A percentile compares a stretch with the other conserved stretches of the same genome.
These are phyloP conservation scores for Sporothrix luriei DNA, from an alignment of 2,329 filamentous ascomycete species.

Conservation along the genomic window DNA sequence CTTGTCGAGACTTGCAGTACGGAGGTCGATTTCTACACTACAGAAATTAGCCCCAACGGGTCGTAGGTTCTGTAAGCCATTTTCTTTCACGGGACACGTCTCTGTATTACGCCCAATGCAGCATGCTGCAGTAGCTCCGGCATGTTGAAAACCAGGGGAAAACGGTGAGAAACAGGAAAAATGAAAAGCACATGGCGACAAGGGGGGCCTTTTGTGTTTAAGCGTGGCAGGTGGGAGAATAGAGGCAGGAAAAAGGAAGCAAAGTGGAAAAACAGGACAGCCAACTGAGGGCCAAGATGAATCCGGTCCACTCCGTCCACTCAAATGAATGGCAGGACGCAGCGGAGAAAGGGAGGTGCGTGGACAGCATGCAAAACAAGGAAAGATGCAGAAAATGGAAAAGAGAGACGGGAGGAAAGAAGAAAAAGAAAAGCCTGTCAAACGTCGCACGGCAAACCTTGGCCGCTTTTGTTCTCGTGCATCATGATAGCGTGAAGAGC, in stretches of 20 bases:
- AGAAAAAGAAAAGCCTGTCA: constrained; percentile 3
- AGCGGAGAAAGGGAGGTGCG: background rate
- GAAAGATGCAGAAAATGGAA: background rate
- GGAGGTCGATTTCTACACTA: background rate
- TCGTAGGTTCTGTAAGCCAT: background rate
- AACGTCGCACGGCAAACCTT: background rate
- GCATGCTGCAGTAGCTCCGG: constrained; percentile 19
- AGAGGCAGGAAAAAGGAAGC: background rate
- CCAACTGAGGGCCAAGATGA: background rate
- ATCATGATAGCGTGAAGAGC: background rate
- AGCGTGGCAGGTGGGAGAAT: constrained; percentile 4
- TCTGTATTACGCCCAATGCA: constrained; percentile 6
- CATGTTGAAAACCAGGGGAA: background rate
- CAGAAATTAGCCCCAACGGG: background rate
- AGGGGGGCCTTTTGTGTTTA: background rate
- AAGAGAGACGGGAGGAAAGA: background rate
- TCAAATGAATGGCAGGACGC: background rate
- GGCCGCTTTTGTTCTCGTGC: constrained; percentile 16
- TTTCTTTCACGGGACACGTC: background rate
- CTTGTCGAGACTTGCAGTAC: too few relatives aligned
- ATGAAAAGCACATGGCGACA: background rate
- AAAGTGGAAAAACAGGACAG: background rate
- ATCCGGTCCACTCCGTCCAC: background rate
- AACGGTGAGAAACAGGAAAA: too few relatives aligned
- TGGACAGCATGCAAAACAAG: constrained; percentile 4